Evolutionary conservation across 345 rosid genomes (phyloP), one percentile per base, ranked within the genome.

Genomic region (Aquilaria yunnanensis): DNA sequence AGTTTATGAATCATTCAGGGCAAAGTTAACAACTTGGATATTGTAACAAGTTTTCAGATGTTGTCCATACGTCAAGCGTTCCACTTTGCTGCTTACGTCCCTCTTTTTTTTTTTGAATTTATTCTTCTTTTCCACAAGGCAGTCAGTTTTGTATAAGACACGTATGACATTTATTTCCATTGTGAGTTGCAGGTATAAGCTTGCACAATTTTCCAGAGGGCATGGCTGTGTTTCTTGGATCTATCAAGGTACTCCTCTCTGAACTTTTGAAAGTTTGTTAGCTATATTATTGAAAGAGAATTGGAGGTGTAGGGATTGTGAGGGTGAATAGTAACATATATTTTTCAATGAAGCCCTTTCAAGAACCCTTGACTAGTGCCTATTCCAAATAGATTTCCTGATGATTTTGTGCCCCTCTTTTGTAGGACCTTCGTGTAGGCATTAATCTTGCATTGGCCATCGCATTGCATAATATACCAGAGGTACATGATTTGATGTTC

Each of bases 181-280:
- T 51, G 14, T 61, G 53, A 71, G 47, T 66, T 79, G 14, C 62
- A 94, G 99, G 97, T 62, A 94, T 94, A 83, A 94, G 99, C 84
- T 86, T 90, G 92, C 99, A 94, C 75, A 94, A 94, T 76, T 85
- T 94, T 70, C 99, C 97, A 2, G 99, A 94, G 78, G 97, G 97
- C 54, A 94, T 94, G 97, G 97, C 99, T 0, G 97, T 94, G 59
- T 94, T 94, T 75, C 97, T 94, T 60, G 97, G 99, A 73, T 90
- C 99, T 67, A 74, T 90, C 32, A 94, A 90, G 99, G 99, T 90
- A 78, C 59, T n/a, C 49, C 29, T 23, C 34, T 30, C 56, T 47
- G 34, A 31, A 49, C 31, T 64, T 64, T 49, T 49, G 52, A 49
- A 7, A 49, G 52, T 49, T 49, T 49, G 6, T 49, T 11, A 11